Evolutionary conservation across 2,329 filamentous ascomycete species (phyloP).

Genomic region (Beauveria sp.): DNA sequence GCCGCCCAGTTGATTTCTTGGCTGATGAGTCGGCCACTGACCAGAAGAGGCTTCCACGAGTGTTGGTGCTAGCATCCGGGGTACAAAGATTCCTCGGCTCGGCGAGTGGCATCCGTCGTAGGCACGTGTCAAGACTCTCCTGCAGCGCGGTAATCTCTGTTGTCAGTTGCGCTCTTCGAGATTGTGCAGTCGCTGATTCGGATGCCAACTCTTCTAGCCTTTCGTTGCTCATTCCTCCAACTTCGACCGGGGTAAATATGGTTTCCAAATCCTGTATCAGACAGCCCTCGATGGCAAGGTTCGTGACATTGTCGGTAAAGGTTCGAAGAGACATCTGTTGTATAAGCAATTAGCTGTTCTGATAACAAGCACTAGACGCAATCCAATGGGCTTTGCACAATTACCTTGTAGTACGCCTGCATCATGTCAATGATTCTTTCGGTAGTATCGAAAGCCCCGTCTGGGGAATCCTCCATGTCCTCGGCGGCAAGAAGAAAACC

Average conservation of each 20-base stretch:
- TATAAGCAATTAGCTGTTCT: constrained; percentile 15
- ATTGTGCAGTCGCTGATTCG: constrained; percentile 22
- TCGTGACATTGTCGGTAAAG: constrained; percentile 40
- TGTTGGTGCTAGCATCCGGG: neutral
- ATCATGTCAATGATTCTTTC: constrained; percentile 37
- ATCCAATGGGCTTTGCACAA: too few relatives aligned
- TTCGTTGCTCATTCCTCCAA: constrained; percentile 27
- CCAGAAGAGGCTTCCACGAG: neutral
- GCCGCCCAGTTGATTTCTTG: neutral
- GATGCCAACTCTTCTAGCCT: constrained; percentile 21
- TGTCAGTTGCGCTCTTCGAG: constrained; percentile 9
- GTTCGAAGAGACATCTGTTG: constrained; percentile 15
- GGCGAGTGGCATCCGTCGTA: neutral
- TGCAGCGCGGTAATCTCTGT: constrained; percentile 1
- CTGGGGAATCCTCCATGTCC: constrained; percentile 12
- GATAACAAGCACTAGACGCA: neutral
- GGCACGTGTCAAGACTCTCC: constrained; percentile 8
- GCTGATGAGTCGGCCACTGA: neutral
- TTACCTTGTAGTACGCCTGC: constrained; percentile 33
- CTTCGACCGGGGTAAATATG: constrained; percentile 31
- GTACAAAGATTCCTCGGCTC: neutral
- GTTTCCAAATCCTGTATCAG: constrained; percentile 32
- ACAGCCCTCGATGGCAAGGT: constrained; percentile 40
- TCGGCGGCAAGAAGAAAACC: neutral
- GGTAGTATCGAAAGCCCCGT: constrained; percentile 24